Evolutionary conservation across 2,329 filamentous ascomycete genomes (phyloP).

Genomic region (Pseudogymnoascus sp.): DNA sequence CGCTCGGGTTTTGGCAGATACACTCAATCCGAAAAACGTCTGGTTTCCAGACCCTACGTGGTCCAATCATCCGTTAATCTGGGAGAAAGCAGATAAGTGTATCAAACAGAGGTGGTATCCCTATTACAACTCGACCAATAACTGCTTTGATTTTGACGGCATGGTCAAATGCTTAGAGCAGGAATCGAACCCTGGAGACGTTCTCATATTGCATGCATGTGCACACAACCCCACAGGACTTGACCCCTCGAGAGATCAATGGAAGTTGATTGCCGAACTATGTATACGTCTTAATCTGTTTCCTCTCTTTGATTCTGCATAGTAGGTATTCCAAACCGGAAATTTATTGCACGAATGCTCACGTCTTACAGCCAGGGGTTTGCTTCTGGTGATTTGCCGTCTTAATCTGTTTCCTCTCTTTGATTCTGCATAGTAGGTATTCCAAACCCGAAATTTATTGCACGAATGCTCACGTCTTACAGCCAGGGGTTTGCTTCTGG

Average conservation of each 20-base stretch:
- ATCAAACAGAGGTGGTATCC: slow-evolving; percentile 25
- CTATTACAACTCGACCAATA: slow-evolving; percentile 28
- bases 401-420: slow-evolving; percentile 26
- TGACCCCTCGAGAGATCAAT: slow-evolving; percentile 31
- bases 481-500: slow-evolving; percentile 26
- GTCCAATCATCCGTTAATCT: slow-evolving; percentile 34
- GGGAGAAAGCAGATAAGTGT: slow-evolving; percentile 27
- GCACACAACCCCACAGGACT: slow-evolving; percentile 37
- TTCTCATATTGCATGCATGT: slow-evolving; percentile 34
- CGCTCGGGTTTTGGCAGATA: slow-evolving; percentile 24
- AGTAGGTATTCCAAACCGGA: slow-evolving; percentile 14
- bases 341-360: background rate
- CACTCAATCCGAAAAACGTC: slow-evolving; percentile 27
- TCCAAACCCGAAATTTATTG: slow-evolving; percentile 9
- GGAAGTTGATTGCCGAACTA: slow-evolving; percentile 24
- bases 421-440: slow-evolving; percentile 25
- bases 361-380: slow-evolving; percentile 19
- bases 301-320: slow-evolving; percentile 29
- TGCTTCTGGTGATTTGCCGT: slow-evolving; percentile 25
- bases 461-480: background rate
- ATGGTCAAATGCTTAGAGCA: slow-evolving; percentile 24
- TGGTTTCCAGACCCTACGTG: slow-evolving; percentile 35
- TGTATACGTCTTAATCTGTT: slow-evolving; percentile 21
- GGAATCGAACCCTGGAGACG: slow-evolving; percentile 20
- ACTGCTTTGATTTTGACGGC: slow-evolving; percentile 28